Percentiles rank a stretch among this genome's conserved stretches.
Conservation (phyloP, 2,329 filamentous ascomycete genomes). For the Alternaria ventricosa region DNA sequence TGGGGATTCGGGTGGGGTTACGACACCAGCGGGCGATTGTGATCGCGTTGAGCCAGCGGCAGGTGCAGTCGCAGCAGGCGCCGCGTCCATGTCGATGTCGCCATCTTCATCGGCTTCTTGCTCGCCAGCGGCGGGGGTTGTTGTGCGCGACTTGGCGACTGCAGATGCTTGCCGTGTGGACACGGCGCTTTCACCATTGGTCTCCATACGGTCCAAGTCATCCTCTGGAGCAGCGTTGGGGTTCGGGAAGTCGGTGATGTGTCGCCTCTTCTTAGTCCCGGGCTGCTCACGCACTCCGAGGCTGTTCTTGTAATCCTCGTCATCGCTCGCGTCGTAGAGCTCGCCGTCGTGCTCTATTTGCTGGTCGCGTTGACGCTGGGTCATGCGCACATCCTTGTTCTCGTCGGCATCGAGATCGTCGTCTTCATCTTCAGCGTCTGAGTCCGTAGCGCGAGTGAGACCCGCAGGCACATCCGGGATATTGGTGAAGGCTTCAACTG, state of each 20-base stretch:
- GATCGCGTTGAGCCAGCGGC: constrained; percentile 24
- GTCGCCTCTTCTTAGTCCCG: constrained; percentile 56
- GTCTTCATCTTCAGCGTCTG: constrained; percentile 69
- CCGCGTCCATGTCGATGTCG: constrained; percentile 47
- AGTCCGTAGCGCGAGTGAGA: constrained; percentile 64
- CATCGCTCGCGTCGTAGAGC: constrained; percentile 76
- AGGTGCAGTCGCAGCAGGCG: constrained; percentile 21
- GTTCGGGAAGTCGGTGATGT: constrained; percentile 68
- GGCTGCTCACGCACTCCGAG: constrained; percentile 73
- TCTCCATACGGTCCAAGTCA: constrained; percentile 29
- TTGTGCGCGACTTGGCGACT: constrained; percentile 31
- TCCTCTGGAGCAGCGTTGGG: constrained; percentile 52
- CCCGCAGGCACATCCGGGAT: constrained; percentile 61
- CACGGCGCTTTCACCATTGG: constrained; percentile 42
- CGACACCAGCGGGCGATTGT: constrained; percentile 40
- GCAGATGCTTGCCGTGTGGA: constrained; percentile 38
- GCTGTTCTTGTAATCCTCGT: constrained; percentile 77
- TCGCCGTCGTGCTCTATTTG: constrained; percentile 78
- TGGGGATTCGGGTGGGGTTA: constrained; percentile 47
- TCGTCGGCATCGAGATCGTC: constrained; percentile 80
- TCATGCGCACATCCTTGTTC: constrained; percentile 82
- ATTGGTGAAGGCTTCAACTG: constrained; percentile 55
- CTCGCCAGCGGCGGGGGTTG: constrained; percentile 35
- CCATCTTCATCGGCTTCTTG: constrained; percentile 41
- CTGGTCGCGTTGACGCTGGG: constrained; percentile 82